Conservation (phyloP, 2,329 filamentous ascomycete genomes). For the Verticillium nonalfalfae region DNA sequence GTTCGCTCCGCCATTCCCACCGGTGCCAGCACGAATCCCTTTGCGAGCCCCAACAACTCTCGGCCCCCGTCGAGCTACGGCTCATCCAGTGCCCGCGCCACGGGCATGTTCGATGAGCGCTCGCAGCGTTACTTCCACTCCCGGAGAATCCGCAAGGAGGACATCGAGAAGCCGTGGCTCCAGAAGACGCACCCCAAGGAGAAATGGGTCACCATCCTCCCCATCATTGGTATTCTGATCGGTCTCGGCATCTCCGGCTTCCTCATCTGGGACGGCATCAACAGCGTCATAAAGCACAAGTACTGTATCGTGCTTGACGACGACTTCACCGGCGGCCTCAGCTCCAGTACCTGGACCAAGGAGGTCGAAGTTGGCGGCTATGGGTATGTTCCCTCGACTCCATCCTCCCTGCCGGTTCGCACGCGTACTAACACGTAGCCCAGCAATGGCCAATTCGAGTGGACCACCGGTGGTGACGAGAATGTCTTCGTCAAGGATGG, state of each 20-base stretch:
- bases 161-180: conserved; percentile 72
- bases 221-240: conserved; percentile 62
- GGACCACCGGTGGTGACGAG: conserved; percentile 64
- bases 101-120: conserved; percentile 26
- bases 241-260: conserved; percentile 64
- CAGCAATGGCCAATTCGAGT: conserved; percentile 76
- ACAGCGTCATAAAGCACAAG: conserved; percentile 65
- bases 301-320: conserved; percentile 66
- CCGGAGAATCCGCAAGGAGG: conserved; percentile 63
- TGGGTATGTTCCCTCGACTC: conserved; percentile 47
- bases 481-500: conserved; percentile 70
- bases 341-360: conserved; percentile 61
- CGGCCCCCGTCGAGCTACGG: conserved; percentile 41
- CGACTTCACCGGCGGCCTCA: conserved; percentile 50
- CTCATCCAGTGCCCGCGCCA: conserved; percentile 32
- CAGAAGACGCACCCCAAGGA: conserved; percentile 68
- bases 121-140: conserved; percentile 64
- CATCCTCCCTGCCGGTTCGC: neutral
- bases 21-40: conserved; percentile 31
- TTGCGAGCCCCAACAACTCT: conserved; percentile 36
- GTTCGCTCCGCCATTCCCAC: conserved; percentile 15
- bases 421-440: neutral
- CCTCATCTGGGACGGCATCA: conserved; percentile 69
- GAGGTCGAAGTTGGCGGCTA: conserved; percentile 71
- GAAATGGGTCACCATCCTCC: conserved; percentile 82